Evolutionary conservation across 1,284 basidiomycete species (phyloP).

Genomic region (Ustilago bromivora): DNA sequence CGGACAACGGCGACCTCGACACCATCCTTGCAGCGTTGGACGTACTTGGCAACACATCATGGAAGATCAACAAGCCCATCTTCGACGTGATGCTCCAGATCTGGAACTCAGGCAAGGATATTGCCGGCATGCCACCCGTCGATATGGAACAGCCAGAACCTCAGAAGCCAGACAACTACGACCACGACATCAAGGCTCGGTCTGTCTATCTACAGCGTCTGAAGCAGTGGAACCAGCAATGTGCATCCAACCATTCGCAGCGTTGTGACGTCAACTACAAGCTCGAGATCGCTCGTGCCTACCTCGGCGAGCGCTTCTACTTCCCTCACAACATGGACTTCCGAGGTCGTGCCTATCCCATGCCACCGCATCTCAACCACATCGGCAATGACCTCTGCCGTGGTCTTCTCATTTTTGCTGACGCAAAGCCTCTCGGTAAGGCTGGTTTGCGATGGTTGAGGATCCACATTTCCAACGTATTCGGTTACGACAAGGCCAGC

Average conservation of each 20-base stretch:
- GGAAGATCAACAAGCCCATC: slow-evolving; percentile 85
- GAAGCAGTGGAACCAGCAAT: slow-evolving; percentile 73
- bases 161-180: slow-evolving; percentile 75
- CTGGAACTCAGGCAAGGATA: slow-evolving; percentile 79
- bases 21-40: slow-evolving; percentile 89
- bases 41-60: slow-evolving; percentile 88
- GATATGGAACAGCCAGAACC: slow-evolving; percentile 72
- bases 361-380: slow-evolving; percentile 94
- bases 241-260: slow-evolving; percentile 77
- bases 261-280: slow-evolving; percentile 96
- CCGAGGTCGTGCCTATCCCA: slow-evolving; percentile 95
- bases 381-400: slow-evolving; percentile 95
- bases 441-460: slow-evolving; percentile 87
- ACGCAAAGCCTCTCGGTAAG: slow-evolving; percentile 82
- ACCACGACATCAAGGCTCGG: slow-evolving; percentile 78
- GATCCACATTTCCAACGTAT: slow-evolving; percentile 92
- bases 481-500: slow-evolving; percentile 93
- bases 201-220: slow-evolving; percentile 76
- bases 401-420: slow-evolving; percentile 87
- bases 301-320: slow-evolving; percentile 87
- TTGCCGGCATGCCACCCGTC: slow-evolving; percentile 71
- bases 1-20: slow-evolving; percentile 81
- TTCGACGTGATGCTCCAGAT: slow-evolving; percentile 80
- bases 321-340: slow-evolving; percentile 98
- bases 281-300: slow-evolving; percentile 93